Conservation (phyloP, 129 eudicot genomes). For the Arctium lappa region DNA sequence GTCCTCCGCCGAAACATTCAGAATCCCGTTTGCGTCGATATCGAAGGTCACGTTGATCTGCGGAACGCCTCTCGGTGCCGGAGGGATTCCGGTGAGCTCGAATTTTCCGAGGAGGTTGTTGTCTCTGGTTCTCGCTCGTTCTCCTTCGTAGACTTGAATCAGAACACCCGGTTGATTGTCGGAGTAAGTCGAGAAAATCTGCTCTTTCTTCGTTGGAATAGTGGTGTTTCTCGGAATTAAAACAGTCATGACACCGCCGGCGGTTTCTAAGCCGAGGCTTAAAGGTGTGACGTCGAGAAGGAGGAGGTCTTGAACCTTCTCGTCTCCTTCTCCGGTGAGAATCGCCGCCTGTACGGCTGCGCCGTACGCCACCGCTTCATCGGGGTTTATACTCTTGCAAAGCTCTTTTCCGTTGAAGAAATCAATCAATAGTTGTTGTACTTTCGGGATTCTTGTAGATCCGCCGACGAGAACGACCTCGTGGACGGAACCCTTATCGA, state of each 20-base stretch:
- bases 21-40: conserved; percentile 68
- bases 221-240: conserved; percentile 72
- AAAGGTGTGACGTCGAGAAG: conserved; percentile 68
- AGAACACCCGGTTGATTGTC: conserved; percentile 80
- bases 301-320: conserved; percentile 72
- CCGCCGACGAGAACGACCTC: conserved; percentile 81
- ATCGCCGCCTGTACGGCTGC: conserved; percentile 87
- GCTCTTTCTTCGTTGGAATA: conserved; percentile 71
- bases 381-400: conserved; percentile 75
- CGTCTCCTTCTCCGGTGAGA: conserved; percentile 62
- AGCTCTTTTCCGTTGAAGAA: conserved; percentile 78
- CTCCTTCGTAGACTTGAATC: conserved; percentile 82
- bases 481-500: conserved; percentile 58
- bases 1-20: conserved; percentile 76
- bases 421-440: conserved; percentile 58
- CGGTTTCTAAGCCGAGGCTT: conserved; percentile 69
- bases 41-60: conserved; percentile 67
- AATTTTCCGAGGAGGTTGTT: conserved; percentile 71
- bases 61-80: conserved; percentile 76
- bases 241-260: conserved; percentile 77
- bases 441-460: conserved; percentile 66
- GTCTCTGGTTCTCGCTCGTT: conserved; percentile 61
- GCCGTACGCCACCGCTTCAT: conserved; percentile 83
- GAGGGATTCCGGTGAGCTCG: conserved; percentile 73
- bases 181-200: conserved; percentile 65